Base-by-base conservation (phyloP, 768 basidiomycete genomes). In the Wakefieldia striispora region DNA sequence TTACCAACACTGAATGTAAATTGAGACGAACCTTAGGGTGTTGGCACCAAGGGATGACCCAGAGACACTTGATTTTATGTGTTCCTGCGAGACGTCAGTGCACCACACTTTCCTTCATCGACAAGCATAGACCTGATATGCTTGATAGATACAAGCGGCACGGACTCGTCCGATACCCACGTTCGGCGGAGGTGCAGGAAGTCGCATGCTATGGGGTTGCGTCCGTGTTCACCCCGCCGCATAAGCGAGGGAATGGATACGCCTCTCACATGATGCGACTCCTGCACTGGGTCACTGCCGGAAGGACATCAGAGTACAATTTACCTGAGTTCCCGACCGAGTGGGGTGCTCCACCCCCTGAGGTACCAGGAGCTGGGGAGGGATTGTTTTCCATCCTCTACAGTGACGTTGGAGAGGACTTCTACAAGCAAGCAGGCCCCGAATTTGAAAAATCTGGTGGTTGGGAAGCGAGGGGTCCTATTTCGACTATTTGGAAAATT, bases 241-340 rank as follows among this genome's bases (percentile, higher is more conserved):
- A 57, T 26, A 71, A 81, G 17, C 74, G 81, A 45, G 67, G 74
- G 11, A 76, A 76, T 45, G 83, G 84, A 17, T 85, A 83, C 52
- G 82, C 78, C 10, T 60, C 63, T 11, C 79, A 82, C 51, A 82
- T 84, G 82, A 82, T 85, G 82, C 70, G 75, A 13, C 72, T 86
- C 20, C 47, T 86, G 31, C 83, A 86, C 57, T 79, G 76, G 74
- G 73, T 80, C 12, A 64, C 78, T 33, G 77, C 76, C 6, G 67
- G 70, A 12, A 24, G 55, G 48, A 43, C 43, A 53, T 3, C 58
- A 59, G 23, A 62, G 62, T n/a, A 45, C 41, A 40, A 53, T 56
- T 71, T 70, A 54, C 69, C 58, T 9, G 42, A 45, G 42, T 74
- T 70, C 69, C 78, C 79, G 6, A 41, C 50, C 0, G 59, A 56